A percentile compares a stretch with the other conserved stretches of the same genome.
Conservation (phyloP, 2,329 filamentous ascomycete genomes). For the Hypoxylon sp. region DNA sequence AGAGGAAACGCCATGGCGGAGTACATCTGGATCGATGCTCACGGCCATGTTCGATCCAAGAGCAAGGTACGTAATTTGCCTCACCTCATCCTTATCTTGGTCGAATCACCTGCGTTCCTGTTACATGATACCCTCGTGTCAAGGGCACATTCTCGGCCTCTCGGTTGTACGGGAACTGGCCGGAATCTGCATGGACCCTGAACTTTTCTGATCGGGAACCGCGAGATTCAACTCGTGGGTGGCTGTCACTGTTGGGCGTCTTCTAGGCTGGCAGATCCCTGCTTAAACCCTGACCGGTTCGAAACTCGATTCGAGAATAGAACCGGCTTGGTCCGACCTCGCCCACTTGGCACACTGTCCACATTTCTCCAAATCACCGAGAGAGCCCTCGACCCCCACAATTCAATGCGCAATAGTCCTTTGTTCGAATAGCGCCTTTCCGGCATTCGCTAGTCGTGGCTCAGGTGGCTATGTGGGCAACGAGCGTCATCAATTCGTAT, state of each 20-base stretch:
- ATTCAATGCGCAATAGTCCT: slow-evolving; percentile 20
- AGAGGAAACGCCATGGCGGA: slow-evolving; percentile 90
- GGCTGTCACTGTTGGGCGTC: slow-evolving; percentile 13
- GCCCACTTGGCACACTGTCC: slow-evolving; percentile 38
- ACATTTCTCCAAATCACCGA: slow-evolving; percentile 35
- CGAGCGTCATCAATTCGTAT: slow-evolving; percentile 28
- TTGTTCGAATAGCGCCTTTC: slow-evolving; percentile 25
- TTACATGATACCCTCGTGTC: slow-evolving; percentile 48
- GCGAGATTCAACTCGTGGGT: slow-evolving; percentile 34
- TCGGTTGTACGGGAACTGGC: slow-evolving; percentile 20
- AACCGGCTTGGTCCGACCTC: slow-evolving; percentile 45
- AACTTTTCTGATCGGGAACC: slow-evolving; percentile 22
- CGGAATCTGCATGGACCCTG: slow-evolving; percentile 30
- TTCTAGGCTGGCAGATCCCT: slow-evolving; percentile 35
- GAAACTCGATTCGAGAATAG: slow-evolving; percentile 37
- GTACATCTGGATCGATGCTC: slow-evolving; percentile 95
- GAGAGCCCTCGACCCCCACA: slow-evolving; percentile 28
- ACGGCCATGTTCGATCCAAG: slow-evolving; percentile 90
- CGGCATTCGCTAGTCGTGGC: slow-evolving; percentile 28
- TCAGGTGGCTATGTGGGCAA: slow-evolving; percentile 32
- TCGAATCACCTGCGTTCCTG: slow-evolving; percentile 46
- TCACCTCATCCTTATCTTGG: slow-evolving; percentile 40
- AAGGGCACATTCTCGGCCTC: slow-evolving; percentile 21
- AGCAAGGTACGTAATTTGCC: slow-evolving; percentile 80
- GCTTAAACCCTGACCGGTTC: slow-evolving; percentile 25